A percentile compares a stretch with the other conserved stretches of the same genome.
These are phyloP conservation scores for Neospora caninum DNA, from an alignment of 169 alveolate genomes.

Conservation along the genomic window DNA sequence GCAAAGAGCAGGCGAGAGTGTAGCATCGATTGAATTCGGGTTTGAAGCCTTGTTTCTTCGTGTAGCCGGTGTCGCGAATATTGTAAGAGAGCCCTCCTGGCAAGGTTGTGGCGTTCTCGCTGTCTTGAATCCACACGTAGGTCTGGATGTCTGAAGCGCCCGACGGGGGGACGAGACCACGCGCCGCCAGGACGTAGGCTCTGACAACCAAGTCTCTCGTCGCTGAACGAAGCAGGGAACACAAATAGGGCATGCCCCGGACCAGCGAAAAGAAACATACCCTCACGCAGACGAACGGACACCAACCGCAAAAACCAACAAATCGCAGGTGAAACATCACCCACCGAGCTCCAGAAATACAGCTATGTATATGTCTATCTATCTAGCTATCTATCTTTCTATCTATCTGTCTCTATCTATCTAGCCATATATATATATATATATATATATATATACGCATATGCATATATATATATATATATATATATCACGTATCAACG, in stretches of 20 bases:
- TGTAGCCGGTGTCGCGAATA: conserved; percentile 82
- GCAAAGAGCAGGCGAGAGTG: conserved; percentile 87
- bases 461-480: not conserved
- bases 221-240: conserved; percentile 38
- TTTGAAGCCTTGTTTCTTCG: conserved; percentile 83
- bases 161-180: conserved; percentile 86
- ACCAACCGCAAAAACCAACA: not conserved
- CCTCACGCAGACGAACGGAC: not conserved
- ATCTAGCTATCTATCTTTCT: not conserved
- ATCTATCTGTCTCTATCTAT: not conserved
- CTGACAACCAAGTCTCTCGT: conserved; percentile 85
- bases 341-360: not conserved
- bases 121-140: conserved; percentile 82
- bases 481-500: not conserved
- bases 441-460: not conserved
- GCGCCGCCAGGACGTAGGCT: conserved; percentile 86
- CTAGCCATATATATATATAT: not conserved
- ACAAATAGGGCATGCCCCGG: not conserved
- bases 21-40: conserved; percentile 89
- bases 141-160: conserved; percentile 83
- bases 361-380: not conserved
- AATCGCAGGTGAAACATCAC: not conserved
- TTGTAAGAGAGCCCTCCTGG: conserved; percentile 81
- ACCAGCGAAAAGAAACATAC: not conserved
- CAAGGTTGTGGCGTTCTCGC: conserved; percentile 76